Evolutionary conservation across 2,329 filamentous ascomycete species (phyloP).

Genomic region (Colletotrichum camelliae): DNA sequence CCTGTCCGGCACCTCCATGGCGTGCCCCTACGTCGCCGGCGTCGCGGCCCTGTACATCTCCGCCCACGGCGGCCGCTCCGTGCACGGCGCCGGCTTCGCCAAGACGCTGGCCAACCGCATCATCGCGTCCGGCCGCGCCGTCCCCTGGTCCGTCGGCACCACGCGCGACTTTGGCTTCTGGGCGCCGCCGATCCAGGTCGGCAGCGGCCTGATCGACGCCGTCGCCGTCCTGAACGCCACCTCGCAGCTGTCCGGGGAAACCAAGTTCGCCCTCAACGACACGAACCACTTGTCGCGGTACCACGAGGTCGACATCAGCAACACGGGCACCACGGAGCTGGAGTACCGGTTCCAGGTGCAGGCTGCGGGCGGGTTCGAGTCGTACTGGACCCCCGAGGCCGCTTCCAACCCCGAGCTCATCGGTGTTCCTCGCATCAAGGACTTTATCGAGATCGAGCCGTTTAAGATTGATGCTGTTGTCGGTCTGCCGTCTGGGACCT

Average conservation of each 20-base stretch:
- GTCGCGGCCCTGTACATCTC: slow-evolving; percentile 51
- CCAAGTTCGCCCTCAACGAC: slow-evolving; percentile 46
- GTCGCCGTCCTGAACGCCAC: slow-evolving; percentile 1
- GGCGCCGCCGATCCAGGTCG: slow-evolving; percentile 43
- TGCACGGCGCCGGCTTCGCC: slow-evolving; percentile 30
- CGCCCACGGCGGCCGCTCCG: slow-evolving; percentile 43
- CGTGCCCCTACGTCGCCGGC: slow-evolving; percentile 58
- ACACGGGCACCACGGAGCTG: slow-evolving; percentile 36
- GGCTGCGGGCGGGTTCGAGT: slow-evolving; percentile 39
- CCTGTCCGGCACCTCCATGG: slow-evolving; percentile 61
- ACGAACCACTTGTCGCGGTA: slow-evolving; percentile 38
- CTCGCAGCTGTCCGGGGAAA: slow-evolving; percentile 39
- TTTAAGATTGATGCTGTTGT: slow-evolving; percentile 2
- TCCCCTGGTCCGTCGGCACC: slow-evolving; percentile 15
- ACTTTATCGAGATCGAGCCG: slow-evolving; percentile 12
- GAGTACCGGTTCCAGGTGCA: slow-evolving; percentile 36
- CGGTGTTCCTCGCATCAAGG: slow-evolving; percentile 1
- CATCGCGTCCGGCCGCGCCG: slow-evolving; percentile 10
- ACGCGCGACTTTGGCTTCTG: slow-evolving; percentile 25
- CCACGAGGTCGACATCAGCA: slow-evolving; percentile 35
- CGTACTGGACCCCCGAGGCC: slow-evolving; percentile 12
- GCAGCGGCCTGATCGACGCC: slow-evolving; percentile 43
- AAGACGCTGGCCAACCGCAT: slow-evolving; percentile 20
- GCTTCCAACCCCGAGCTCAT: not conserved
- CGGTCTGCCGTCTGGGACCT: slow-evolving; percentile 9